Evolutionary conservation across 768 basidiomycete species (phyloP), one percentile per base, ranked within the genome.

Genomic region (Suillus brevipes): DNA sequence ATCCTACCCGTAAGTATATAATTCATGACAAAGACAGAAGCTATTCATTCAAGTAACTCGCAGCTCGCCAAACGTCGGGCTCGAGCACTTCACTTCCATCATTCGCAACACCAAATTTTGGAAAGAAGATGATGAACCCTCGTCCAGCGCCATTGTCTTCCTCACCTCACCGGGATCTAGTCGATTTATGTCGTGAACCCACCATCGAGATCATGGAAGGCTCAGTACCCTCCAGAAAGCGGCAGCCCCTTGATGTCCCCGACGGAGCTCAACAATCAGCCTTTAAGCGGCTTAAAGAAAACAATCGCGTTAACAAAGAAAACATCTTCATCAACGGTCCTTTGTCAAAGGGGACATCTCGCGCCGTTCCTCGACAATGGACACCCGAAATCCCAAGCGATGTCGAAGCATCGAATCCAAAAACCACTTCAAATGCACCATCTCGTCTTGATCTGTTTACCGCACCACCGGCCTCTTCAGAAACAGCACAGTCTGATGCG

Each of bases 71-170:
- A 63, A 47, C 66, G 8, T 65, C 52, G 8, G 47, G 56, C 63
- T 58, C 74, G 34, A 36, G 70, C 60, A 65, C 74, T 12, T 69
- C 58, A 3, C 74, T 83, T 3, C 77, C 82, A 0, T 75, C 81
- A 1, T 83, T 84, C 66, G 79, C 82, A 1, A 84, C 85, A 0
- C 78, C 85, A 6, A 81, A 81, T 5, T 83, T 82, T 65, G 69
- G 69, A 55, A 80, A 78, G 49, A 70, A 60, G 28, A 55, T 53
- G 7, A 14, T n/a, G 23, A 23, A 62, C 14, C 20, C 18, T 23
- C 40, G 38, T 9, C 20, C 45, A 13, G 37, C 52, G 3, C 58
- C 71, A 47, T 65, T 65, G 60, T 64, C 75, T 12, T 38, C 68
- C 0, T 60, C 65, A 13, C 9, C 61, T n/a, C 31, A n/a, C 2